These are phyloP conservation scores for Globisporangium irregulare DNA, from an alignment of 352 stramenopile genomes.

Conservation along the genomic window DNA sequence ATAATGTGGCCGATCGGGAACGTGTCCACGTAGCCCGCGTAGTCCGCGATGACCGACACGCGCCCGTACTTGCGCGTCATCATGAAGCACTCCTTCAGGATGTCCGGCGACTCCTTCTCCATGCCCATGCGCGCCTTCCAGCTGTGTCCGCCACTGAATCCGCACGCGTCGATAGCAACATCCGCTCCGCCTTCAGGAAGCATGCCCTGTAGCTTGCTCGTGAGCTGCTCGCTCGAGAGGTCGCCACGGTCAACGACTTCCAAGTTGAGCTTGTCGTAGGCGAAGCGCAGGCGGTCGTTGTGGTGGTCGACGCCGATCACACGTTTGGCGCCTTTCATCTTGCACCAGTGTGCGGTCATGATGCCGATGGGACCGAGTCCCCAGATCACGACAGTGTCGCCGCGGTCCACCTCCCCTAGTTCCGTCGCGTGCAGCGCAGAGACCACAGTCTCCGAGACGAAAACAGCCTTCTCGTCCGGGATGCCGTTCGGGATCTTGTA, in stretches of 20 bases:
- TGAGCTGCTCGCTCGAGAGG: slow-evolving; percentile 43
- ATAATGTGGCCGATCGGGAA: slow-evolving; percentile 47
- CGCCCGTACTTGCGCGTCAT: slow-evolving; percentile 32
- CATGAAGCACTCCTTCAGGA: slow-evolving; percentile 58
- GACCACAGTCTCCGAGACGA: slow-evolving; percentile 54
- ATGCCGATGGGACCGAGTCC: slow-evolving; percentile 60
- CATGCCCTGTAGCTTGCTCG: slow-evolving; percentile 45
- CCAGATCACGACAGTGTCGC: slow-evolving; percentile 64
- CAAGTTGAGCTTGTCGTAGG: slow-evolving; percentile 53
- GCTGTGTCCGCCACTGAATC: slow-evolving; percentile 28
- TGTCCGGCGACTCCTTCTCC: slow-evolving; percentile 45
- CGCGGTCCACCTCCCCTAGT: slow-evolving; percentile 42
- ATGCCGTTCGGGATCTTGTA: slow-evolving; percentile 54
- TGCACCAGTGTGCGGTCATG: slow-evolving; percentile 54
- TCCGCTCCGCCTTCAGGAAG: slow-evolving; percentile 51
- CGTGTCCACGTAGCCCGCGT: slow-evolving; percentile 25
- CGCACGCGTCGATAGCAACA: slow-evolving; percentile 52
- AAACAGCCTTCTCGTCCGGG: slow-evolving; percentile 60
- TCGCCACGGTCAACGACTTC: slow-evolving; percentile 59
- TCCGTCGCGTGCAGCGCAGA: slow-evolving; percentile 63
- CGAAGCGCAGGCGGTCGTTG: slow-evolving; percentile 50
- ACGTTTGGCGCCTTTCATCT: slow-evolving; percentile 57
- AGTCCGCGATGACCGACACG: slow-evolving; percentile 40
- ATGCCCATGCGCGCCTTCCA: slow-evolving; percentile 54
- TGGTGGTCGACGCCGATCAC: slow-evolving; percentile 56